Base-by-base conservation (phyloP, 2,329 filamentous ascomycete species). In the Cytospora mali region DNA sequence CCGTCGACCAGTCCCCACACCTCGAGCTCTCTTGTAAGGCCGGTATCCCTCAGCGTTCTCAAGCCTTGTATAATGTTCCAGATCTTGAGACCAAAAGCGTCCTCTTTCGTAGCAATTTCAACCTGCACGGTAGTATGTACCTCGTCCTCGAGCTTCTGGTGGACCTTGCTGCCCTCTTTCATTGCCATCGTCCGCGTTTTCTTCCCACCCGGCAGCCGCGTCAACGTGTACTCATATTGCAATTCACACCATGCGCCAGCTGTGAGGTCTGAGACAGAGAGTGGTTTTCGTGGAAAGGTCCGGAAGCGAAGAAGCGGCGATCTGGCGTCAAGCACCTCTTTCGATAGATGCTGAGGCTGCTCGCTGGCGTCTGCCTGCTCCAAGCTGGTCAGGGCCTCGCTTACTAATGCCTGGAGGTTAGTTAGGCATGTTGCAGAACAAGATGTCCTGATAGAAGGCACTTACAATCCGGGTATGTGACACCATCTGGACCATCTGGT, bases 181-280 rank as follows among this genome's bases (percentile, higher is more conserved):
- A 99, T 99, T 0, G 92, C 92, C 2, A 84, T 75, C 0, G 93
- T 98, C 35, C 81, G 81, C 59, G 84, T 89, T 72, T 90, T 93
- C 62, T 85, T 85, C 0, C 94, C 95, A 71, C 89, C 79, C 0
- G 83, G 84, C 4, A 85, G 86, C 60, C 86, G 88, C 3, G 88
- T 91, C 60, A 99, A 81, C 0, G 87, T 91, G 76, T 96, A 97
- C 81, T 88, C 93, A 71, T 97, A 96, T 74, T 98, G 93, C 64
- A 98, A 75, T 75, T 99, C 94, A 74, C 95, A 99, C 95, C 95
- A 99, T 9, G 93, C 89, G 2, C 93, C 93, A 1, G 92, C 90
- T 0, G 93, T 87, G 27, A 98, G 78, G 74, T 99, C 95, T 2
- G 91, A 93, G 1, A 98, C 95, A 0, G 91, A 92, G 9, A 98